Conservation (phyloP, 164 flowering plant species). For the Vitis amurensis region DNA sequence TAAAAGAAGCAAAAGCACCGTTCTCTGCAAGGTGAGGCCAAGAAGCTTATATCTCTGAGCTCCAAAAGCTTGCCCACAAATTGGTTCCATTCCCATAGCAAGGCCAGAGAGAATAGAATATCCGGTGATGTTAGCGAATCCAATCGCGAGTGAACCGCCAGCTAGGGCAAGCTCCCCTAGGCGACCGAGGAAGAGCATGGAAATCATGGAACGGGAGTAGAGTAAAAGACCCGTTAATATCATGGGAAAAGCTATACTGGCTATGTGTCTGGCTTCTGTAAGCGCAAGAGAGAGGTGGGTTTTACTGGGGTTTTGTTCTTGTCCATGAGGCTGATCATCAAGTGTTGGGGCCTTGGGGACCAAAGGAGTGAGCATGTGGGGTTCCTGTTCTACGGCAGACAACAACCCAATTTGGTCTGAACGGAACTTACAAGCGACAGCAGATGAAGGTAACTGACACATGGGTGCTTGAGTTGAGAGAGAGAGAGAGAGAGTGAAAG, state of each 20-base stretch:
- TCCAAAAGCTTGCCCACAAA: conserved; percentile 82
- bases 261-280: conserved; percentile 45
- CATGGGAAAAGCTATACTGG: conserved; percentile 65
- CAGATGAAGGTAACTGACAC: conserved; percentile 14
- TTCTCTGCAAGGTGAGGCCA: conserved; percentile 61
- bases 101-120: conserved; percentile 80
- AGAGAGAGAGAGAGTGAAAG: conserved; percentile 8
- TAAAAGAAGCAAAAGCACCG: conserved; percentile 49
- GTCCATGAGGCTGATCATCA: background rate
- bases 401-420: conserved; percentile 4
- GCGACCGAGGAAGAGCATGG: conserved; percentile 79
- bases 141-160: conserved; percentile 71
- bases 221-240: conserved; percentile 61
- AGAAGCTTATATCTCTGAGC: conserved; percentile 57
- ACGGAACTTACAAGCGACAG: conserved; percentile 1
- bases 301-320: conserved; percentile 12
- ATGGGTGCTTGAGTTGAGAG: conserved; percentile 8
- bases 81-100: conserved; percentile 87
- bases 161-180: conserved; percentile 69
- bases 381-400: conserved; percentile 7
- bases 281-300: conserved; percentile 36
- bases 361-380: conserved; percentile 32
- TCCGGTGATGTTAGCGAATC: conserved; percentile 86
- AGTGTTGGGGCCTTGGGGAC: conserved; percentile 30
- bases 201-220: conserved; percentile 73